Base-by-base conservation (phyloP, 345 rosid genomes). In the Gossypium raimondii region DNA sequence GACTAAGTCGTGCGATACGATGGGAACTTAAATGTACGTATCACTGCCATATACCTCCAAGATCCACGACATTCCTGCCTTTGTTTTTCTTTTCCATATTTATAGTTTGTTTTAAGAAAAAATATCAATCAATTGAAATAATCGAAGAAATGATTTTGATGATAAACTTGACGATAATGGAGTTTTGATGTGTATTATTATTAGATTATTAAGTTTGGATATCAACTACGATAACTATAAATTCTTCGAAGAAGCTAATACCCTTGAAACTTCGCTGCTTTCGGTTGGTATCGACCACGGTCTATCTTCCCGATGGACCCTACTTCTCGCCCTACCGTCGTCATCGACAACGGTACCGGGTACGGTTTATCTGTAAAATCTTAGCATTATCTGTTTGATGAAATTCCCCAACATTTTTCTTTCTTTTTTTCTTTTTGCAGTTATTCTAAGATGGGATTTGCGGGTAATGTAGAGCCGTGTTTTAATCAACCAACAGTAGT, bases 331-430 rank as follows among this genome's bases (percentile, higher is more conserved):
- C 98, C 99, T 18, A 91, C 99, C 52, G 90, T 95, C 82, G 98
- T 95, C 82, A 93, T 95, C 83, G 99, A 95, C 85, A 91, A 88
- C 77, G 99, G 99, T 73, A 89, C 99, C 53, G 99, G 99, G 99
- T 94, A 86, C 16, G 70, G 20, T 68, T 64, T 12, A 47, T 47
- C 68, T 64, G 48, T 17, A 9, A 17, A 64, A 38, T 64, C 14
- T 13, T 8, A 41, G 50, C 41, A 1, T 52, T 6, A 76, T 13
- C n/a, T 83, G 87, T 83, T 89, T 52, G 90, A 81, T 68, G 76
- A 83, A 86, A 80, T 87, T 76, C 10, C 73, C 38, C 47, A 52
- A 73, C 11, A 57, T 65, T 57, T 48, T 13, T 20, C 60, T 43
- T 24, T 63, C 4, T 51, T 52, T 50, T 75, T 45, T 75, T 34